These are phyloP conservation scores for Prunus padus DNA, from an alignment of 306 rosid species.

Conservation along the genomic window DNA sequence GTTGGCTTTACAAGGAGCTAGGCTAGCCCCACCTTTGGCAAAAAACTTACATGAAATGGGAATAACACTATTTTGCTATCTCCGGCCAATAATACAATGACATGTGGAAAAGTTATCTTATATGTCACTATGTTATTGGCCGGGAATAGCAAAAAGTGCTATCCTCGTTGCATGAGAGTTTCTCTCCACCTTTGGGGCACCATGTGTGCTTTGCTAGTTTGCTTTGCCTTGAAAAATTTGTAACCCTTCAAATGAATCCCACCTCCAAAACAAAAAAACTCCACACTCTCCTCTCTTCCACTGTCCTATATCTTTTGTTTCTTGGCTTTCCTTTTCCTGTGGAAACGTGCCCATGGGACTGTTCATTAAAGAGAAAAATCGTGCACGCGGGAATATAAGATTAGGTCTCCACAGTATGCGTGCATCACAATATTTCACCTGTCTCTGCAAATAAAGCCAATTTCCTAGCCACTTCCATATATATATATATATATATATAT, in stretches of 20 bases:
- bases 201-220: background rate
- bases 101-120: too few relatives aligned
- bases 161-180: too few relatives aligned
- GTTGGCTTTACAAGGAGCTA: constrained; percentile 11
- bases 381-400: constrained; percentile 91
- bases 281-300: too few relatives aligned
- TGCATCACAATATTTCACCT: constrained; percentile 44
- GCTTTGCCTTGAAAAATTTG: constrained; percentile 40
- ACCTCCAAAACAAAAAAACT: background rate
- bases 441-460: constrained; percentile 10
- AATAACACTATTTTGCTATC: too few relatives aligned
- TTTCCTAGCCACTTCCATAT: background rate
- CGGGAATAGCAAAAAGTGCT: too few relatives aligned
- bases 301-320: constrained; percentile 19
- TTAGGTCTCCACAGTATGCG: constrained; percentile 43
- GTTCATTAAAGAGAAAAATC: constrained; percentile 50
- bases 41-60: too few relatives aligned
- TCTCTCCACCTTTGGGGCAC: constrained; percentile 33
- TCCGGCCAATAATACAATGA: too few relatives aligned
- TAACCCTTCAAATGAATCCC: constrained; percentile 3
- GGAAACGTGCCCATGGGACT: constrained; percentile 64
- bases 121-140: too few relatives aligned
- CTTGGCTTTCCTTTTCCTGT: constrained; percentile 34
- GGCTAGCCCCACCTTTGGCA: constrained; percentile 4
- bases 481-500: too few relatives aligned